These are phyloP conservation scores for Marchantia polymorpha DNA, from an alignment of 225 moss, liverwort and hornwort genomes.

Conservation along the genomic window DNA sequence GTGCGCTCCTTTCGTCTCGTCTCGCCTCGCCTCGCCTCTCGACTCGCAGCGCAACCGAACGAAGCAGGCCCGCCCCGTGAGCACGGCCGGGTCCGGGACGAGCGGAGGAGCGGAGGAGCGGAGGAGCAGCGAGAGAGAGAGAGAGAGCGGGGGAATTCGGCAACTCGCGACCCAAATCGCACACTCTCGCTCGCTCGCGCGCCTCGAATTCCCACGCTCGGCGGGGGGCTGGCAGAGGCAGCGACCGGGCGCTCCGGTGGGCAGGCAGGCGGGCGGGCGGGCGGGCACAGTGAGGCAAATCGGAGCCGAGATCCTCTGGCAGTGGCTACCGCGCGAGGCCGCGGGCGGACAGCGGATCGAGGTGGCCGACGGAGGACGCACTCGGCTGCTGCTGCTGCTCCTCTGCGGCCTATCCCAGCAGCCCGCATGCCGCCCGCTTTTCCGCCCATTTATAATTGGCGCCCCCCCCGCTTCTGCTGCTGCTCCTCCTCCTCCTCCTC, in stretches of 20 bases:
- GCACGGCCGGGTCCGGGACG: background rate
- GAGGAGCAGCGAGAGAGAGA: too few relatives aligned
- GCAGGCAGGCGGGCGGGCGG: too few relatives aligned
- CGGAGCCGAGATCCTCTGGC: background rate
- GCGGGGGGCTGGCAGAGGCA: background rate
- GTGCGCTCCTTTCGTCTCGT: too few relatives aligned
- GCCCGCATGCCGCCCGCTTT: background rate
- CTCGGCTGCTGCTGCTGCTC: background rate
- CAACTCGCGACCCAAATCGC: background rate
- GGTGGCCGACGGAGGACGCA: background rate
- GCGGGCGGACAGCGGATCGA: background rate
- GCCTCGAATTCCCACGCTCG: conserved; percentile 7
- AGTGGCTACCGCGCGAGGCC: background rate
- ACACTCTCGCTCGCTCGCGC: background rate
- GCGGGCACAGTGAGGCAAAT: background rate
- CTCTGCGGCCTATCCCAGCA: background rate
- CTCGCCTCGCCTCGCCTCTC: too few relatives aligned
- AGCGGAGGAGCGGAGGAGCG: too few relatives aligned
- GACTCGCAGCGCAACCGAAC: background rate
- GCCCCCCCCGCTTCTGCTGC: too few relatives aligned
- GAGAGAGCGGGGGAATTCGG: background rate
- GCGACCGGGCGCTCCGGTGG: background rate
- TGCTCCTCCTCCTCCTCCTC: too few relatives aligned
- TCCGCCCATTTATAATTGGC: conserved; percentile 10
- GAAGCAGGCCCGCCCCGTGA: background rate